Evolutionary conservation across 805 yeast species (phyloP), one percentile per base, ranked within the genome.

Genomic region (Maudiozyma bulderi): DNA sequence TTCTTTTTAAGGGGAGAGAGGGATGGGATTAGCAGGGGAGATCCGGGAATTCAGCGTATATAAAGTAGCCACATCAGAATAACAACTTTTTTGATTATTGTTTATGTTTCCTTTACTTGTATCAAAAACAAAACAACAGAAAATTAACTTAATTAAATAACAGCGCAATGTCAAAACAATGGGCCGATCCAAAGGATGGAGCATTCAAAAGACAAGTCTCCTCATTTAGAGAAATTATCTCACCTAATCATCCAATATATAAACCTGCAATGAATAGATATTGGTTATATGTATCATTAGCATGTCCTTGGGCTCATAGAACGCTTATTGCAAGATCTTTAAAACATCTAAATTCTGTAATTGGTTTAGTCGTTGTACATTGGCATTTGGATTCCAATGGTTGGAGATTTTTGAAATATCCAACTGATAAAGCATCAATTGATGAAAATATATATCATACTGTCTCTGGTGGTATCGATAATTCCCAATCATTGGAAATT

Each of bases 291-390:
- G 95, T 88, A 9, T 84, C 93, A 0, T 72, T 75, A 45, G 96
- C 96, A 1, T 91, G 99, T 68, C 98, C 99, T 4, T 91, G 97
- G 78, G 97, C 97, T 1, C 95, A 87, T 62, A 75, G 98, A 53
- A 80, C 90, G 0, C 72, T 90, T 50, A 82, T 88, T 47, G 74
- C 82, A 3, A 70, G 96, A 47, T 67, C 75, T 10, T 71, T 91
- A 53, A 88, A 89, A 70, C 95, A 96, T 1, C 65, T 84, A 45
- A 68, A 74, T 1, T 69, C 77, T 1, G 66, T 82, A 9, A 79
- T 84, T 52, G 77, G 80, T 3, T 73, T 82, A 33, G 80, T 90
- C 20, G 88, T 87, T 39, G 97, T 91, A 10, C 95, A 89, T 65
- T 89, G 96, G 91, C 82, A 80, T 59, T 76, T 91, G 84, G 96